Evolutionary conservation across 1,284 basidiomycete species (phyloP).

Genomic region (Pseudozyma sp.): DNA sequence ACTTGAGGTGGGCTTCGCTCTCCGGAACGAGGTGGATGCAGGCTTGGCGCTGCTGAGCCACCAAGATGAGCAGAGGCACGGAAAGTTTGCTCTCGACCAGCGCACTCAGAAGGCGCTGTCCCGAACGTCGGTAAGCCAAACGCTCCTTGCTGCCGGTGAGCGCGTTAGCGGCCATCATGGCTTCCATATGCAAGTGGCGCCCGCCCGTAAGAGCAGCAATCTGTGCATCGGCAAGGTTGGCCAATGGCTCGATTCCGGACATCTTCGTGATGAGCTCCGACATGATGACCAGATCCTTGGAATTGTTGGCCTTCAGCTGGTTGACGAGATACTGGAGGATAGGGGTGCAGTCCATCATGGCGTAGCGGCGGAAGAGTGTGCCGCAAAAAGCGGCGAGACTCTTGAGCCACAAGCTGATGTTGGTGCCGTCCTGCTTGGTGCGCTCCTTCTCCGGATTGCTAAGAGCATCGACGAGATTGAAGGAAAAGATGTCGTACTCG

Average conservation of each 20-base stretch:
- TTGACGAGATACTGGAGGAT: conserved; percentile 91
- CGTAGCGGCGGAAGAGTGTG: conserved; percentile 86
- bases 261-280: conserved; percentile 93
- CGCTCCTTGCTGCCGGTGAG: conserved; percentile 53
- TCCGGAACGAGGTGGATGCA: conserved; percentile 64
- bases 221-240: conserved; percentile 82
- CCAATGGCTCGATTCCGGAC: conserved; percentile 83
- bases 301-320: conserved; percentile 77
- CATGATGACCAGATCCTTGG: conserved; percentile 89
- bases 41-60: conserved; percentile 65
- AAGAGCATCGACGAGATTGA: conserved; percentile 83
- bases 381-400: conserved; percentile 88
- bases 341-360: conserved; percentile 80
- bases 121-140: conserved; percentile 48
- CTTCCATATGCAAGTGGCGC: conserved; percentile 85
- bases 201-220: conserved; percentile 91
- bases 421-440: conserved; percentile 91
- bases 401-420: conserved; percentile 90
- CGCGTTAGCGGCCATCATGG: conserved; percentile 70
- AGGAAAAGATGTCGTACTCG: conserved; percentile 93
- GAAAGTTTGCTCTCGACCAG: conserved; percentile 54
- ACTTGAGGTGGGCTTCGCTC: conserved; percentile 63
- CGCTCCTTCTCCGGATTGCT: conserved; percentile 85
- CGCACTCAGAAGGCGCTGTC: conserved; percentile 51
- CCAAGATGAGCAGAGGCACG: conserved; percentile 62